phyloP scores from a whole-genome alignment of 768 basidiomycete species.

The Stropharia rugosoannulata region DNA sequence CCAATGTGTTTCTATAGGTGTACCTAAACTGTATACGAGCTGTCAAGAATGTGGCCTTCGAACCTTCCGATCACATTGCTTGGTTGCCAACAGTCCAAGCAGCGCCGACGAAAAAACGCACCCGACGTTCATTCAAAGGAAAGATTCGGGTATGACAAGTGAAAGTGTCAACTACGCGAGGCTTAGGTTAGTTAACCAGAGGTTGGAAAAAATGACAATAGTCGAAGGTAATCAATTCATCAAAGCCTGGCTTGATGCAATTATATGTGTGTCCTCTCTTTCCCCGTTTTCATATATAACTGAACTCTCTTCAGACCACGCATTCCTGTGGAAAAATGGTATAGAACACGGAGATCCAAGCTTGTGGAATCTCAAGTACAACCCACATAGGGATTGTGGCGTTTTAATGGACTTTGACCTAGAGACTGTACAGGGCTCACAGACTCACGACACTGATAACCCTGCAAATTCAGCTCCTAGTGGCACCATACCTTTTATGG shows the following conservation, averaged over 20 bases:
- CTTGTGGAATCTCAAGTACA: background rate
- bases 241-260: background rate
- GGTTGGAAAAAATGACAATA: too few relatives aligned
- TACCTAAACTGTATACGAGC: too few relatives aligned
- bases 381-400: background rate
- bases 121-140: too few relatives aligned
- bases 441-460: background rate
- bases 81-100: too few relatives aligned
- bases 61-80: too few relatives aligned
- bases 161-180: too few relatives aligned
- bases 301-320: background rate
- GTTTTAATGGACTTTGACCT: background rate
- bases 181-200: too few relatives aligned
- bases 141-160: too few relatives aligned
- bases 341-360: background rate
- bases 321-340: background rate
- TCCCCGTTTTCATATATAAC: background rate
- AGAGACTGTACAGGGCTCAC: background rate
- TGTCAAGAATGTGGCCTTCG: too few relatives aligned
- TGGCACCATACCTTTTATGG: background rate
- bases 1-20: too few relatives aligned
- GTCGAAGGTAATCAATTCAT: background rate
- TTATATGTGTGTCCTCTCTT: background rate
- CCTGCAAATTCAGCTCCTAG: too few relatives aligned
- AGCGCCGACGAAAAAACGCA: too few relatives aligned